phyloP scores from a whole-genome alignment of 192 early-diverging fungal species.

The Backusella australiensis region DNA sequence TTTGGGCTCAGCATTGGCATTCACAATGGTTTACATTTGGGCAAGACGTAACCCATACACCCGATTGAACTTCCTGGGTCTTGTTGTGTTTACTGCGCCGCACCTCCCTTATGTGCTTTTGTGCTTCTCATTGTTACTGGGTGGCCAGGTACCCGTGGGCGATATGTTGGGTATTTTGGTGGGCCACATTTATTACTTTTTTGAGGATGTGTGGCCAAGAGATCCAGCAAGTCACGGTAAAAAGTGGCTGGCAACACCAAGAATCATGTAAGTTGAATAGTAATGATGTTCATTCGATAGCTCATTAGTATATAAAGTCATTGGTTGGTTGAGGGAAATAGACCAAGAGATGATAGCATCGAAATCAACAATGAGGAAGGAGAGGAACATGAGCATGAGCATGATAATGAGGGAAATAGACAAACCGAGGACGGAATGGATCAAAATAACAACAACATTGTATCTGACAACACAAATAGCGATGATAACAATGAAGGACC shows the following conservation, averaged over 20 bases:
- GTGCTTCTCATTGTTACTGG: conserved; percentile 82
- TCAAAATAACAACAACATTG: no score
- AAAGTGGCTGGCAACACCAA: conserved; percentile 53
- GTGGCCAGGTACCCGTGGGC: conserved; percentile 69
- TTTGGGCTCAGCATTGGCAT: conserved; percentile 77
- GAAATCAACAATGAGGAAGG: conserved; percentile 2
- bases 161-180: conserved; percentile 85
- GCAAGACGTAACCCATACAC: conserved; percentile 91
- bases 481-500: not conserved
- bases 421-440: not conserved
- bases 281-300: not conserved
- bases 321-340: conserved; percentile 23
- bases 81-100: conserved; percentile 90
- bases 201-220: conserved; percentile 91
- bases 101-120: conserved; percentile 91
- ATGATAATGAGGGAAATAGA: not conserved
- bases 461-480: not conserved
- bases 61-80: conserved; percentile 83
- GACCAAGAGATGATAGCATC: not conserved
- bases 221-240: conserved; percentile 58
- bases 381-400: not conserved
- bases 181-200: conserved; percentile 94
- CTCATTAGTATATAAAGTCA: not conserved
- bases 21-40: conserved; percentile 94
- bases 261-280: conserved; percentile 42